Base-by-base conservation (phyloP, 2,329 filamentous ascomycete genomes). In the Orbilia blumenaviensis region DNA sequence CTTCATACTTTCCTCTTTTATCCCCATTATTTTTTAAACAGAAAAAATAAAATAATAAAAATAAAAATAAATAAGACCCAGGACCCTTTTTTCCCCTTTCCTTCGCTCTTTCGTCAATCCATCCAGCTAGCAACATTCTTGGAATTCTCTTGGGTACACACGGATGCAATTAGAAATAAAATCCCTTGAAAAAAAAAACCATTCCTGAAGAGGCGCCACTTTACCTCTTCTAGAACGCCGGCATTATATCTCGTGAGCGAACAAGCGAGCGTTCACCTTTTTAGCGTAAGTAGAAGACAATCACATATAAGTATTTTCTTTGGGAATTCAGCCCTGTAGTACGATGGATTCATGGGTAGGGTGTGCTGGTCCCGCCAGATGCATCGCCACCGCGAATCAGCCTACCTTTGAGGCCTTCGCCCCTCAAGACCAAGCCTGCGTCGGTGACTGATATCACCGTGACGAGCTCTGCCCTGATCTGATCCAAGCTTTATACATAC, bases 371-470 rank as follows among this genome's bases (percentile, higher is more conserved):
- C 23, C 36, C n/a, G 4, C 4, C 41, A 7, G 16, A 5, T 50
- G 29, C 56, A 71, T 63, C 58, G 66, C 66, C 66, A 71, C 66
- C n/a, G n/a, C n/a, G n/a, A n/a, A n/a, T n/a, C n/a, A n/a, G n/a
- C n/a, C n/a, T n/a, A n/a, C n/a, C n/a, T n/a, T n/a, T n/a, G n/a
- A n/a, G n/a, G n/a, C n/a, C n/a, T 56, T 29, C 27, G 36, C 23
- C 50, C 41, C 46, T 21, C 36, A n/a, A 32, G 27, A n/a, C 14
- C 48, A 54, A 34, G 48, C 32, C 10, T 54, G 32, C 52, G 25
- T 68, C 36, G 41, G 50, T 67, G 64, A 56, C 27, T 23, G 58
- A 14, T n/a, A 64, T 68, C 46, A 27, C 42, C 29, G 41, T 29
- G n/a, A 8, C 14, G 32, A 2, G 25, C 52, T 68, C 32, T 69